Base-by-base conservation (phyloP, 1,284 basidiomycete genomes). In the Athelia sp. region DNA sequence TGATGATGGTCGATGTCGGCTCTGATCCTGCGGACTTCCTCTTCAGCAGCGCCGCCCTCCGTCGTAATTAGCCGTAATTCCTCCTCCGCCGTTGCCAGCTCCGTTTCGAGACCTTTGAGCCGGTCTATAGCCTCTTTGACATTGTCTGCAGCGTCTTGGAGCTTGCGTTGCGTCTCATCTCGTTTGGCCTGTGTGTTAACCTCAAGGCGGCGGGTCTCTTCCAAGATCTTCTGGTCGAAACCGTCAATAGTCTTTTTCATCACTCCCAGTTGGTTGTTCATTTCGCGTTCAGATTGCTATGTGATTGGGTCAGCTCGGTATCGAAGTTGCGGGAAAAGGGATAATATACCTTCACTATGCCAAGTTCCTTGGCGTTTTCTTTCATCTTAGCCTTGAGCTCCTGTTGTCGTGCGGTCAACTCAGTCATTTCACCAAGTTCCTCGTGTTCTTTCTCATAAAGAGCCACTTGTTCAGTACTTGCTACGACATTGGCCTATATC, bases 101-200 rank as follows among this genome's bases (percentile, higher is more conserved):
- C 60, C 0, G 59, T 58, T 1, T 58, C 57, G 40, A 74, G 54
- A 1, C 64, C 56, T 13, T 69, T 56, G 4, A 74, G 60, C 26
- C 63, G 57, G 2, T 56, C 59, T 46, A 77, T 69, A 18, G 74
- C 65, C 4, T 58, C 60, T 1, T 62, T 54, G 24, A 79, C 65
- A n/a, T 42, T 46, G 52, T 57, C 57, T 26, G 65, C 64, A 15
- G 78, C 76, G 14, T 64, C 64, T 0, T 78, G 70, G 21, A 87
- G 68, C 58, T 76, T 72, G 23, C 66, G 64, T 42, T 75, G 72
- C 2, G 71, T 71, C 53, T 80, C 77, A 43, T 86, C 79, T 18
- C 78, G 81, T 58, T 81, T 82, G 10, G 70, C 76, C 54, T 86
- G 79, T 2, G 78, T 79, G 54, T 80, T 74, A 4, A 70, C 69